phyloP scores from a whole-genome alignment of 768 basidiomycete species.

The Amanita pseudoporphyria region DNA sequence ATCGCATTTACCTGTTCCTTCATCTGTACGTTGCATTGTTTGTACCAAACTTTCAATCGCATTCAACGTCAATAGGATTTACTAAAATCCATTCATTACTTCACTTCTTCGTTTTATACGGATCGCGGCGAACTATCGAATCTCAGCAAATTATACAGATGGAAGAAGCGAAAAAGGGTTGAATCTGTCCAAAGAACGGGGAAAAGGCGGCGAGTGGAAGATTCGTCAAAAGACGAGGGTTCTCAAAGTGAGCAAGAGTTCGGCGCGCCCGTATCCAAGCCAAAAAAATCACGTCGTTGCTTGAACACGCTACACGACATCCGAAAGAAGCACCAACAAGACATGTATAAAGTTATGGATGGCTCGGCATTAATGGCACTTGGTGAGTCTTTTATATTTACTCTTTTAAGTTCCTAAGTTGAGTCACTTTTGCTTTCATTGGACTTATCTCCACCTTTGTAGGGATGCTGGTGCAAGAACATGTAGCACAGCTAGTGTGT shows the following conservation, averaged over 20 bases:
- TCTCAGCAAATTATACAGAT: slow-evolving; percentile 25
- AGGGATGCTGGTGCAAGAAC: slow-evolving; percentile 68
- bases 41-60: slow-evolving; percentile 5
- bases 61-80: slow-evolving; percentile 28
- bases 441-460: background rate
- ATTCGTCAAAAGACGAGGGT: background rate
- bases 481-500: slow-evolving; percentile 36
- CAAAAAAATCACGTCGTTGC: background rate
- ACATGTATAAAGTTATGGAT: slow-evolving; percentile 72
- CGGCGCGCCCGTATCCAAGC: background rate
- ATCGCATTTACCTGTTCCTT: slow-evolving; percentile 21
- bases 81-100: slow-evolving; percentile 39
- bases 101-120: slow-evolving; percentile 44
- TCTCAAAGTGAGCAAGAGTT: background rate
- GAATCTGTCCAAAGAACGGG: slow-evolving; percentile 22
- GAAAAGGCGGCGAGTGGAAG: background rate
- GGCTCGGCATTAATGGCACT: slow-evolving; percentile 67
- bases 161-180: slow-evolving; percentile 34
- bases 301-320: background rate
- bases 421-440: too few species aligned
- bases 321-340: slow-evolving; percentile 24
- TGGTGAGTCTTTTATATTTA: slow-evolving; percentile 28
- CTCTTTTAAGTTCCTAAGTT: background rate
- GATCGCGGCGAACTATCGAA: slow-evolving; percentile 45
- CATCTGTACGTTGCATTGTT: slow-evolving; percentile 33